These are phyloP conservation scores for Citrullus amarus DNA, from an alignment of 306 rosid genomes.

Conservation along the genomic window DNA sequence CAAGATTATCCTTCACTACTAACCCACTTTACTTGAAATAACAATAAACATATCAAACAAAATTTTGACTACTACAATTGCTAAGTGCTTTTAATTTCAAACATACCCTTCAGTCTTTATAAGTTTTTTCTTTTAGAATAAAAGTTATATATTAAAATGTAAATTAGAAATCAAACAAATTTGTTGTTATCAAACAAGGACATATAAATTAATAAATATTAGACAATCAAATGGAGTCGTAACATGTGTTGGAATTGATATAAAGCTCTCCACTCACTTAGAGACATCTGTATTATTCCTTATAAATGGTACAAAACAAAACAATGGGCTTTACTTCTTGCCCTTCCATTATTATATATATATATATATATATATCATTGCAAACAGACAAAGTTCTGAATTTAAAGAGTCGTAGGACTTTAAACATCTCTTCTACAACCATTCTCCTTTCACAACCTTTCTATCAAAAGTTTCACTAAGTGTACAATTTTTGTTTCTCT, in stretches of 20 bases:
- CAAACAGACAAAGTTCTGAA: neutral
- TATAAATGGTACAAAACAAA: neutral
- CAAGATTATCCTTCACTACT: too few species aligned
- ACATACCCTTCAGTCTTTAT: too few species aligned
- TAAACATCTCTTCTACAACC: neutral
- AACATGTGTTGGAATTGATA: neutral
- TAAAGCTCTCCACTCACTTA: neutral
- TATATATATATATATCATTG: neutral
- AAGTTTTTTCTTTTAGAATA: too few species aligned
- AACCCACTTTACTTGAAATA: too few species aligned
- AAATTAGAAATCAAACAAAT: too few species aligned
- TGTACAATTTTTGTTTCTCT: neutral
- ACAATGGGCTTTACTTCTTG: neutral
- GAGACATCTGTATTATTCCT: neutral
- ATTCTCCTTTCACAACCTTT: neutral
- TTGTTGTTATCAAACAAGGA: too few species aligned
- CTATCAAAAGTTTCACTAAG: neutral
- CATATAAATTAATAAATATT: too few species aligned
- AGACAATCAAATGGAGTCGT: neutral
- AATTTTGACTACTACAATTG: too few species aligned
- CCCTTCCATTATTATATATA: neutral
- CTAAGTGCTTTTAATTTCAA: too few species aligned
- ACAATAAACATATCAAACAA: too few species aligned
- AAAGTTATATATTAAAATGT: too few species aligned
- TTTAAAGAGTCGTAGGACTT: neutral